Base-by-base conservation (phyloP, 2,329 filamentous ascomycete species). In the Coniella lustricola region DNA sequence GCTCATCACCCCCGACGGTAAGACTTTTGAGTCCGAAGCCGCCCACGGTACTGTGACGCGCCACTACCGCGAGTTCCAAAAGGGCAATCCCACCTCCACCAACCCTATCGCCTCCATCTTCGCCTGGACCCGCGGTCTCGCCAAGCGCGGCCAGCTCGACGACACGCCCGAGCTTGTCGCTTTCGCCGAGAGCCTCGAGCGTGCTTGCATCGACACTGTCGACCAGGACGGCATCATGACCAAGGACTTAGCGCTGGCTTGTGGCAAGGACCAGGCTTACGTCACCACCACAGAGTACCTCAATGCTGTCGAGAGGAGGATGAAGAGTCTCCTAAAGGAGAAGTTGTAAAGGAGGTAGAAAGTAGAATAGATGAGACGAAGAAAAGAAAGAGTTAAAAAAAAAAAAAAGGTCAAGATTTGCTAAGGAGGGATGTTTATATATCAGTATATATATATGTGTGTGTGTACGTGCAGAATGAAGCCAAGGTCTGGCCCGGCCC, bases 51-150 rank as follows among this genome's bases (percentile, higher is more conserved):
- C 93, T 55, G 93, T 98, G 58, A 98, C 93, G 47, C 88, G 93
- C 63, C 93, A 97, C 78, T 97, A 90, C 82, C 89, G 93, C 66
- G 91, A 97, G 76, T 87, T 97, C 79, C 93, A 97, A 73, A 96
- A 96, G 78, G 93, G 93, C 66, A 84, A 84, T 61, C 89, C 95
- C 73, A 98, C 93, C 49, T 95, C 90, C 38, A 98, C 93, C 59
- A 97, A 98, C 82, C 93, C 93, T 53, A 97, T 97, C 62, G 93
- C 93, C 55, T 95, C 89, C 66, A 97, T 98, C 75, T 98, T 97
- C 69, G 93, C 93, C 62, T 98, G 93, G 93, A 97, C 93, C 52
- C 86, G 93, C 52, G 93, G 93, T 62, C 81, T 98, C 41, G 74
- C 88, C 59, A 93, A 96, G 79, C 87, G 93, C 61, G 93, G 93